Conservation (phyloP, 768 basidiomycete genomes). For the Russula virescens region DNA sequence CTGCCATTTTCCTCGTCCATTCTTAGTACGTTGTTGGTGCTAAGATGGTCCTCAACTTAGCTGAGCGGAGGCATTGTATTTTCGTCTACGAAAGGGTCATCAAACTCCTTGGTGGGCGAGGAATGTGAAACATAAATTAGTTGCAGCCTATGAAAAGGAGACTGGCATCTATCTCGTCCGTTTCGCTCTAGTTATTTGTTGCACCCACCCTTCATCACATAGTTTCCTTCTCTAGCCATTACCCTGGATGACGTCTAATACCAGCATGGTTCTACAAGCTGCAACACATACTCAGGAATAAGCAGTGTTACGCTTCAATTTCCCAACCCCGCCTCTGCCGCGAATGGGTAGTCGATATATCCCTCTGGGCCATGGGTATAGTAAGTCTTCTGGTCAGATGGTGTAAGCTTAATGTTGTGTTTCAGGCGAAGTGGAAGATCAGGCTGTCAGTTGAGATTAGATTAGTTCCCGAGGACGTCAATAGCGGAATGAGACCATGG, state of each 20-base stretch:
- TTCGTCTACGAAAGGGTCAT: conserved; percentile 83
- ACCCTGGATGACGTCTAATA: neutral
- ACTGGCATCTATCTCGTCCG: neutral
- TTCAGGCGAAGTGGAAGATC: conserved; percentile 21
- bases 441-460: conserved; percentile 5
- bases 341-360: conserved; percentile 26
- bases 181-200: too few species aligned
- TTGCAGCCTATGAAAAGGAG: neutral
- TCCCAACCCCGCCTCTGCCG: neutral
- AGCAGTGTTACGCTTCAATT: neutral
- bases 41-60: conserved; percentile 36
- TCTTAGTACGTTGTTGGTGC: neutral
- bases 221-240: neutral
- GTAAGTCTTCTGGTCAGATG: neutral
- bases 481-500: neutral
- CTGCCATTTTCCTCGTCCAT: neutral
- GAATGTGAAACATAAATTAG: conserved; percentile 17
- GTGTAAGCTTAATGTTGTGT: neutral
- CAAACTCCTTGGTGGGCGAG: conserved; percentile 38
- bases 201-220: too few species aligned
- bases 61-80: conserved; percentile 91
- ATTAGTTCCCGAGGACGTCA: neutral
- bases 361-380: conserved; percentile 5
- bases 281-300: neutral
- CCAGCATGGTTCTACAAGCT: neutral